Conservation (phyloP, 2,329 filamentous ascomycete species). For the Arachnopeziza araneosa region DNA sequence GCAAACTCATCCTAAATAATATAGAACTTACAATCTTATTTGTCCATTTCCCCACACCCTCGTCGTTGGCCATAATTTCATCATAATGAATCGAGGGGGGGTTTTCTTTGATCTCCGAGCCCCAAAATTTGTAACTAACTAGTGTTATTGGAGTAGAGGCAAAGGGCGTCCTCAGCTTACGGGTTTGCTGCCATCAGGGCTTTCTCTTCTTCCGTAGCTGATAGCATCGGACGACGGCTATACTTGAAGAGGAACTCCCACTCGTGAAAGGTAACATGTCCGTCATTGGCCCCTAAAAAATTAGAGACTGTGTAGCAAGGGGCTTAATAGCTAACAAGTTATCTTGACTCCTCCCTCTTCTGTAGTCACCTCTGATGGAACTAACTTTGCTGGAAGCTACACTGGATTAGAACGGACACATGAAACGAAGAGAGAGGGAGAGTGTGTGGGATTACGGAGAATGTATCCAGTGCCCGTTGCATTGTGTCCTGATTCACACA, state of each 20-base stretch:
- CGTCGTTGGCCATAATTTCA: constrained; percentile 51
- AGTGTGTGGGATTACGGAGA: constrained; percentile 44
- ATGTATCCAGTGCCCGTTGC: constrained; percentile 64
- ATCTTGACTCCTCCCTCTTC: constrained; percentile 39
- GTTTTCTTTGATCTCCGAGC: constrained; percentile 32
- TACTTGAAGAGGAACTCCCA: constrained; percentile 56
- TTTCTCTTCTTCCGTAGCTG: constrained; percentile 19
- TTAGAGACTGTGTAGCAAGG: not conserved
- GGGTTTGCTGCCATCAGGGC: constrained; percentile 1
- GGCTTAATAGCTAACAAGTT: constrained; percentile 39
- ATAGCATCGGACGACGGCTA: constrained; percentile 21
- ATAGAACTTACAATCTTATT: constrained; percentile 50
- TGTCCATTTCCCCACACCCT: constrained; percentile 57
- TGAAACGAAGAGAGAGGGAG: constrained; percentile 14
- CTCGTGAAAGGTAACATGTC: constrained; percentile 62
- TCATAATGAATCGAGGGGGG: constrained; percentile 57
- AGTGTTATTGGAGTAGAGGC: constrained; percentile 20
- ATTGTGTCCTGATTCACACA: constrained; percentile 67
- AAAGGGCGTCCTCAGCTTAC: constrained; percentile 20
- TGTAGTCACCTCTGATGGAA: constrained; percentile 26
- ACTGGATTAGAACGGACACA: constrained; percentile 11
- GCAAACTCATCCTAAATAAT: not conserved
- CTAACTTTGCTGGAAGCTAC: constrained; percentile 45
- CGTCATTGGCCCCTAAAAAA: constrained; percentile 52
- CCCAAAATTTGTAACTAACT: constrained; percentile 35